Percentiles rank a stretch among this genome's conserved stretches.
phyloP scores from a whole-genome alignment of 164 flowering plant genomes.

The Warburgia ugandensis region DNA sequence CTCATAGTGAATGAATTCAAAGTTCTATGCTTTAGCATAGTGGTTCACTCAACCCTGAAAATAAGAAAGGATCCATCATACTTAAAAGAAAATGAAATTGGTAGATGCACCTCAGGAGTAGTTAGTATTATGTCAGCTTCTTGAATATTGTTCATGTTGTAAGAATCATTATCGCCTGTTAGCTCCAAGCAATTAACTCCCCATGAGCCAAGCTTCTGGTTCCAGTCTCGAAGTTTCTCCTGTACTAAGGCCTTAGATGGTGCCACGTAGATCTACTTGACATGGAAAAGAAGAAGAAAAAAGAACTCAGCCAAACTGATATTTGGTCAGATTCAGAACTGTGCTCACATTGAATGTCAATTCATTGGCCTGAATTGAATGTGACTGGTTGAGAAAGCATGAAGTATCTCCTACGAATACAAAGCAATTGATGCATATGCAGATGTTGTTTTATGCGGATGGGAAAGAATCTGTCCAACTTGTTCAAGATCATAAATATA shows the following conservation, averaged over 20 bases:
- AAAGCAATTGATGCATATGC: too few relatives aligned
- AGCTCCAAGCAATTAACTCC: constrained; percentile 89
- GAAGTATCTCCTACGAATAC: too few relatives aligned
- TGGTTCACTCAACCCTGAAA: neutral
- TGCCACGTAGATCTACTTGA: constrained; percentile 70
- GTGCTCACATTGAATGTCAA: too few relatives aligned
- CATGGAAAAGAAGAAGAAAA: neutral
- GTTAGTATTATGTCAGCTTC: constrained; percentile 86
- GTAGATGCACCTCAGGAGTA: constrained; percentile 81
- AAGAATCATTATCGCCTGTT: constrained; percentile 84
- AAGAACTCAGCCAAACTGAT: neutral
- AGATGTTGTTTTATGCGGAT: too few relatives aligned
- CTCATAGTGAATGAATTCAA: constrained; percentile 6
- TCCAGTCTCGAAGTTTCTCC: constrained; percentile 95
- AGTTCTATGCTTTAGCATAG: constrained; percentile 7
- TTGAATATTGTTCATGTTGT: constrained; percentile 52
- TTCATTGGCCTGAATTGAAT: too few relatives aligned
- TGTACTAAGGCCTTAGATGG: constrained; percentile 98
- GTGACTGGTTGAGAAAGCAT: too few relatives aligned
- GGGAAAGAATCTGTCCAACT: too few relatives aligned
- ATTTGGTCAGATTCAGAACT: too few relatives aligned
- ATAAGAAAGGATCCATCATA: neutral
- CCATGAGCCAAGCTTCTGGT: constrained; percentile 71
- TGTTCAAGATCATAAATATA: too few relatives aligned
- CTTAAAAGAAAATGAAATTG: neutral